phyloP scores from a whole-genome alignment of 176 grass and related monocot genomes.

The Avena sativa region DNA sequence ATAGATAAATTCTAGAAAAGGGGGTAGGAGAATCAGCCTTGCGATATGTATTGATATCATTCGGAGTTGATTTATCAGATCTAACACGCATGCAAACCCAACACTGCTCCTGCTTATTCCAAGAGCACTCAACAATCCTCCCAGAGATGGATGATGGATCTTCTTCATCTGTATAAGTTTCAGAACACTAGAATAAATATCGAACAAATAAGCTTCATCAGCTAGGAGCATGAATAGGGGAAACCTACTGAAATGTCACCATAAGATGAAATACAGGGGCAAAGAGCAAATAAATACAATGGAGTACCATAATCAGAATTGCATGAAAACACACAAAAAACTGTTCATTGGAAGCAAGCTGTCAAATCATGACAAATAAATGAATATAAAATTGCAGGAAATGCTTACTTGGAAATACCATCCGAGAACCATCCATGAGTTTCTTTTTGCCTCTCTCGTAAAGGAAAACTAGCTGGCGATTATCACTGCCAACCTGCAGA shows the following conservation, averaged over 20 bases:
- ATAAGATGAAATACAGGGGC: background rate
- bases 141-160: constrained; percentile 64
- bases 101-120: constrained; percentile 64
- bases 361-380: background rate
- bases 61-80: constrained; percentile 82
- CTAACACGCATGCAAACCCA: constrained; percentile 85
- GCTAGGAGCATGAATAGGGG: background rate
- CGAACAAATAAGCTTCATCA: constrained; percentile 8
- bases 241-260: background rate
- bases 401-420: constrained; percentile 63
- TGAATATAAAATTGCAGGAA: constrained; percentile 14
- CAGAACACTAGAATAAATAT: constrained; percentile 22
- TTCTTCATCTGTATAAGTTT: constrained; percentile 52
- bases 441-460: constrained; percentile 86
- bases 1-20: constrained; percentile 3
- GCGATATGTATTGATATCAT: constrained; percentile 92
- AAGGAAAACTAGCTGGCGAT: constrained; percentile 76
- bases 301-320: background rate
- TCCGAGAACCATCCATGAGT: constrained; percentile 70
- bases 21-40: constrained; percentile 57
- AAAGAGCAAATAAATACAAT: background rate
- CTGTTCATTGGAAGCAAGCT: background rate
- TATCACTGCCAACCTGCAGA: constrained; percentile 65
- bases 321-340: background rate
- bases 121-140: constrained; percentile 83